Evolutionary conservation across 108 stramenopile genomes (phyloP).

Genomic region (Poteriospumella lacustris): DNA sequence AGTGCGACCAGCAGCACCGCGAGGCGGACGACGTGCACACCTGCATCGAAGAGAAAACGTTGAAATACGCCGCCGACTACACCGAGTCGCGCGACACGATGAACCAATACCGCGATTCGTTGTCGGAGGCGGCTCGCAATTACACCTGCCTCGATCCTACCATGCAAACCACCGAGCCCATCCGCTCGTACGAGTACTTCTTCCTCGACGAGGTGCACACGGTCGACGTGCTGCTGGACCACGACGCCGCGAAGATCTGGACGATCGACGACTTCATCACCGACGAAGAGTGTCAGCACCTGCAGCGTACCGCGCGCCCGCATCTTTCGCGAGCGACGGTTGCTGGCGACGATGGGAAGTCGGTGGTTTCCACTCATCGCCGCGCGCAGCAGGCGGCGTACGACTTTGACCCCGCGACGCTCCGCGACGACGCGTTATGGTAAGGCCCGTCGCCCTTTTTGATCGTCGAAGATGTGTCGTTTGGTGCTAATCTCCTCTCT

Average conservation of each 20-base stretch:
- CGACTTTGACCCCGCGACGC: constrained; percentile 20
- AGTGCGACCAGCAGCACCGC: too few relatives aligned
- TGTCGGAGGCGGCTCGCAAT: constrained; percentile 28
- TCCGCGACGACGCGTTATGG: too few relatives aligned
- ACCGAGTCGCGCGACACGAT: too few relatives aligned
- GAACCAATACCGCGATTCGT: not conserved
- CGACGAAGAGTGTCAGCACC: constrained; percentile 15
- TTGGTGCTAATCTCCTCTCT: not conserved
- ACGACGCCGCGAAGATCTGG: not conserved
- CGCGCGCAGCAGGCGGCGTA: constrained; percentile 29
- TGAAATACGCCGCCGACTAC: too few relatives aligned
- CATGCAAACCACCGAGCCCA: constrained; percentile 38
- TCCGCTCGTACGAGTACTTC: not conserved
- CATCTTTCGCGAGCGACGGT: constrained; percentile 3
- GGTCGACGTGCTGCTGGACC: not conserved
- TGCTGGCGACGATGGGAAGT: constrained; percentile 19
- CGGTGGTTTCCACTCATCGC: not conserved
- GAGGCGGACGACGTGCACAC: too few relatives aligned
- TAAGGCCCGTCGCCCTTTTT: too few relatives aligned
- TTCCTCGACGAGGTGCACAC: not conserved
- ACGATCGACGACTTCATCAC: constrained; percentile 6
- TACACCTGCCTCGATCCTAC: constrained; percentile 43
- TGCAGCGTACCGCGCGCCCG: not conserved
- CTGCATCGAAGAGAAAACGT: too few relatives aligned
- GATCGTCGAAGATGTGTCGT: too few relatives aligned